A percentile compares a stretch with the other conserved stretches of the same genome.
These are phyloP conservation scores for Acacia acuminata DNA, from an alignment of 306 rosid genomes.

Conservation along the genomic window DNA sequence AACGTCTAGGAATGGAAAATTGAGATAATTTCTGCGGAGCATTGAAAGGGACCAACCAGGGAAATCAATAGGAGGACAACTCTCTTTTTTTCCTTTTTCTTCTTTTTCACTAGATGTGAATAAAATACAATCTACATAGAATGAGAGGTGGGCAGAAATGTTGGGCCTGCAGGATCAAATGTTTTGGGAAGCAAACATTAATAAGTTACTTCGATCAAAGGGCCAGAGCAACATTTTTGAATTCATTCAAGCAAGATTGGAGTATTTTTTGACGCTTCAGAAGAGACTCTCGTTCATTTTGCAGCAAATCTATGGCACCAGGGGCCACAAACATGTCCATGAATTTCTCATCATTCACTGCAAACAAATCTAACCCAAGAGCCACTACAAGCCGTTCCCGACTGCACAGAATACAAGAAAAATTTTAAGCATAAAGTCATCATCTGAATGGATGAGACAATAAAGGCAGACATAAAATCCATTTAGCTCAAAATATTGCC, in stretches of 20 bases:
- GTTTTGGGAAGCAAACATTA: neutral
- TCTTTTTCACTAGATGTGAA: constrained; percentile 44
- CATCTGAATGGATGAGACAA: neutral
- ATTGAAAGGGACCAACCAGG: neutral
- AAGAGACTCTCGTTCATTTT: constrained; percentile 70
- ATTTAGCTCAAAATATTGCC: neutral
- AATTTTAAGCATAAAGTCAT: neutral
- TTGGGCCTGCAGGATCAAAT: neutral
- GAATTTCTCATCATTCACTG: constrained; percentile 88
- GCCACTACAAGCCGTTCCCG: constrained; percentile 82
- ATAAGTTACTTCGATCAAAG: constrained; percentile 45
- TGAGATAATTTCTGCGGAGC: neutral
- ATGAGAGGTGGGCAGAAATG: neutral
- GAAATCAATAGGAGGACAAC: neutral
- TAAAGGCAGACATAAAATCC: neutral
- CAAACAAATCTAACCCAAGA: constrained; percentile 81
- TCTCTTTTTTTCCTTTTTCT: neutral
- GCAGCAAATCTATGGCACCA: constrained; percentile 72
- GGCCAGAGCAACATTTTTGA: constrained; percentile 68
- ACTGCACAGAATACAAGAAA: constrained; percentile 49
- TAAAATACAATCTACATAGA: neutral
- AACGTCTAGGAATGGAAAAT: neutral
- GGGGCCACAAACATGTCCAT: constrained; percentile 98
- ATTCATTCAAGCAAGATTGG: constrained; percentile 85
- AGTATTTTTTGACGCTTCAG: constrained; percentile 83